A percentile compares a stretch with the other conserved stretches of the same genome.
phyloP scores from a whole-genome alignment of 2,329 filamentous ascomycete genomes.

The Calonectria honghensis region DNA sequence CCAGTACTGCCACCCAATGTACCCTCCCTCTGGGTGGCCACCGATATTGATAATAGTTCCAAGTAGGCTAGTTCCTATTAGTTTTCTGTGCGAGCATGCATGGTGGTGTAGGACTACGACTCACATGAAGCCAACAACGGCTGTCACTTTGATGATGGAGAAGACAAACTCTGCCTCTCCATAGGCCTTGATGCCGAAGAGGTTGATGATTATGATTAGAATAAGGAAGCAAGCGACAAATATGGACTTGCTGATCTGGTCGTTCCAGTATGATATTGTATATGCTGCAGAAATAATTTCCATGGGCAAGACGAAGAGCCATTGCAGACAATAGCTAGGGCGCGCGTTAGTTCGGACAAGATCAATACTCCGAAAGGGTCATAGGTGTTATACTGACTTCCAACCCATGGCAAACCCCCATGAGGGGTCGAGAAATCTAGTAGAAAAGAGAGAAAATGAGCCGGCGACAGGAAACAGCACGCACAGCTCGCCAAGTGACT shows the following conservation, averaged over 20 bases:
- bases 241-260: slow-evolving; percentile 77
- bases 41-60: slow-evolving; percentile 90
- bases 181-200: slow-evolving; percentile 91
- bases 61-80: slow-evolving; percentile 75
- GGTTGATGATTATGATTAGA: slow-evolving; percentile 85
- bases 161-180: slow-evolving; percentile 93
- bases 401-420: slow-evolving; percentile 97
- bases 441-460: slow-evolving; percentile 93
- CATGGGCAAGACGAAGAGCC: slow-evolving; percentile 87
- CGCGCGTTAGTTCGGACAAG: slow-evolving; percentile 5
- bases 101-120: background rate
- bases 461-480: slow-evolving; percentile 93
- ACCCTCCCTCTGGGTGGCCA: slow-evolving; percentile 81
- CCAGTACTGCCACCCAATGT: slow-evolving; percentile 89
- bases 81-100: slow-evolving; percentile 2
- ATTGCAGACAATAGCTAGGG: slow-evolving; percentile 86
- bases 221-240: slow-evolving; percentile 89
- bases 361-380: background rate
- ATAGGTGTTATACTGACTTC: slow-evolving; percentile 75
- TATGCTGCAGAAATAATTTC: slow-evolving; percentile 91
- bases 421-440: slow-evolving; percentile 93
- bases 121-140: slow-evolving; percentile 90
- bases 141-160: slow-evolving; percentile 88
- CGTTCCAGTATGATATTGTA: slow-evolving; percentile 87
- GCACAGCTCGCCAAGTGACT: slow-evolving; percentile 92